These are phyloP conservation scores for Pyrus bretschneideri DNA, from an alignment of 306 rosid species.

Conservation along the genomic window DNA sequence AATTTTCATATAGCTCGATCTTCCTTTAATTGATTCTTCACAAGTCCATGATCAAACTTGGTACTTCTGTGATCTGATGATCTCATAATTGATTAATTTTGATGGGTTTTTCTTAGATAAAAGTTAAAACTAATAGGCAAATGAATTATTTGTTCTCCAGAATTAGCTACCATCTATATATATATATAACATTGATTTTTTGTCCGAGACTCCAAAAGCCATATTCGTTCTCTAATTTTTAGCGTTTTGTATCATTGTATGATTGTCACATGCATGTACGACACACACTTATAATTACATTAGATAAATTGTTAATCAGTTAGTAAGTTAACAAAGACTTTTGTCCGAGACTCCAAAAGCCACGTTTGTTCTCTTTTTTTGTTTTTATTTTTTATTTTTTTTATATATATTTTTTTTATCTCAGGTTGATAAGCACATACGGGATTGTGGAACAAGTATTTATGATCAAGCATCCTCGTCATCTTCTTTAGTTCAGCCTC, in stretches of 20 bases:
- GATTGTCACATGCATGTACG: not conserved
- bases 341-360: too few species aligned
- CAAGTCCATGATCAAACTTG: not conserved
- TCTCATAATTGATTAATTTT: not conserved
- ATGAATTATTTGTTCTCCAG: not conserved
- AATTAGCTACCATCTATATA: not conserved
- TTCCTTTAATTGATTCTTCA: not conserved
- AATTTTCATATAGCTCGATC: not conserved
- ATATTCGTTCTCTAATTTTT: not conserved
- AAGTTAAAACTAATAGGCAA: too few species aligned
- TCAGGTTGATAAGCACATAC: constrained; percentile 19
- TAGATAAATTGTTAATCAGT: not conserved
- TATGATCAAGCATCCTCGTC: constrained; percentile 28
- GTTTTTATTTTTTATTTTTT: too few species aligned
- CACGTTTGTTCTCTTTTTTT: too few species aligned
- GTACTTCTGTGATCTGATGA: not conserved
- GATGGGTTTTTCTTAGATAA: not conserved
- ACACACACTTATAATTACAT: not conserved
- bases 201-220: not conserved
- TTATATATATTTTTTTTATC: not conserved
- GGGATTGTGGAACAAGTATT: constrained; percentile 10
- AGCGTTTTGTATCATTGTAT: not conserved
- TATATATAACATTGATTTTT: not conserved
- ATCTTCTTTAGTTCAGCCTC: constrained; percentile 16
- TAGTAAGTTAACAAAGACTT: not conserved